Percentiles rank a stretch among this genome's conserved stretches.
Conservation (phyloP, 2,329 filamentous ascomycete genomes). For the Reticulascus tulasneorum region DNA sequence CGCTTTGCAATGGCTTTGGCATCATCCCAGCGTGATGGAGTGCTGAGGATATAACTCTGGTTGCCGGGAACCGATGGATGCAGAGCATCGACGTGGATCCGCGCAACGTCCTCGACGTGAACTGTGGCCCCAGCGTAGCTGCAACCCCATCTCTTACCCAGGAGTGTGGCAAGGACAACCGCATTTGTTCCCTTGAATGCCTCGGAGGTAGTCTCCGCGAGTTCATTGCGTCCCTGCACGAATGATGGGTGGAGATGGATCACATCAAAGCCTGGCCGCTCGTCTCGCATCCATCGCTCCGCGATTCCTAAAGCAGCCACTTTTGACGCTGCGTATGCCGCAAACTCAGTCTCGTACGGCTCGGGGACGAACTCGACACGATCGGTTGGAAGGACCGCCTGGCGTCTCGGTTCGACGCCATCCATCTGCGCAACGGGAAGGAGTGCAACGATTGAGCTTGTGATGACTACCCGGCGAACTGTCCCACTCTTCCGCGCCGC, state of each 20-base stretch:
- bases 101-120: constrained; percentile 34
- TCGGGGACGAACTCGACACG: constrained; percentile 8
- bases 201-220: constrained; percentile 20
- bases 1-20: constrained; percentile 30
- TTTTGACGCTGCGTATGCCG: constrained; percentile 33
- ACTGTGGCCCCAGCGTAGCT: constrained; percentile 25
- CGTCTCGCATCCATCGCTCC: constrained; percentile 25
- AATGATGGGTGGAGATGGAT: constrained; percentile 32
- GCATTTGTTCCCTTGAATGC: constrained; percentile 30
- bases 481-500: constrained; percentile 34
- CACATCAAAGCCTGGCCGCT: constrained; percentile 30
- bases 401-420: constrained; percentile 2
- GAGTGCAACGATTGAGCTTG: constrained; percentile 43
- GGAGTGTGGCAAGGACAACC: constrained; percentile 27
- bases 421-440: constrained; percentile 8
- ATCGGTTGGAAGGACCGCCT: constrained; percentile 2
- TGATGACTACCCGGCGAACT: constrained; percentile 42
- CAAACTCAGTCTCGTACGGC: constrained; percentile 19
- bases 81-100: constrained; percentile 32
- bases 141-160: constrained; percentile 21
- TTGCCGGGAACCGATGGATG: constrained; percentile 24
- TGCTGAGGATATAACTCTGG: constrained; percentile 24
- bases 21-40: constrained; percentile 28
- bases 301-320: constrained; percentile 25
- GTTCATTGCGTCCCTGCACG: constrained; percentile 31